Percentiles rank a stretch among this genome's conserved stretches.
Evolutionary conservation across 257 asterid genomes (phyloP).

Genomic region (Nicotiana noctiflora): DNA sequence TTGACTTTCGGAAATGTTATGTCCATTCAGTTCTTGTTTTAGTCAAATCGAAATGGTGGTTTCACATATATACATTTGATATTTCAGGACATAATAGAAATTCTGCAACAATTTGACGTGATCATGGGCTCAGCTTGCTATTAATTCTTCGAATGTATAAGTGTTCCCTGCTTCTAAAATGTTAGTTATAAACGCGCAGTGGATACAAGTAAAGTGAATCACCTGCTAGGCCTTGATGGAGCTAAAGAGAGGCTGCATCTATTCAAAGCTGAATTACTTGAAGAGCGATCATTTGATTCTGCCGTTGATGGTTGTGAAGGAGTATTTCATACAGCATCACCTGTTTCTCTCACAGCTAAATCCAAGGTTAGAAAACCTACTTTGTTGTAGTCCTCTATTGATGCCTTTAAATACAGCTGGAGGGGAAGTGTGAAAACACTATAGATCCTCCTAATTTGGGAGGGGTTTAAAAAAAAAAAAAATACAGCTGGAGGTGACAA

Average conservation of each 20-base stretch:
- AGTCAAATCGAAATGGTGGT: background rate
- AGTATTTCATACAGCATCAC: constrained; percentile 63
- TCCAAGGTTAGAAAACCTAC: constrained; percentile 31
- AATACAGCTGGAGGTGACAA: too few relatives aligned
- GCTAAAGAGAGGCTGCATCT: constrained; percentile 45
- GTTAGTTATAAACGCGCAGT: constrained; percentile 15
- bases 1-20: background rate
- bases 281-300: constrained; percentile 49
- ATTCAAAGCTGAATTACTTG: constrained; percentile 36
- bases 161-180: background rate
- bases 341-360: constrained; percentile 26
- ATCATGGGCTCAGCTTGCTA: background rate
- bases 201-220: constrained; percentile 39
- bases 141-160: too few relatives aligned
- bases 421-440: too few relatives aligned
- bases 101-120: background rate
- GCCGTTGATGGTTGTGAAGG: constrained; percentile 50
- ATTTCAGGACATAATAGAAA: background rate
- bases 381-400: too few relatives aligned
- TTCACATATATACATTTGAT: background rate
- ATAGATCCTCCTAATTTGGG: too few relatives aligned
- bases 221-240: constrained; percentile 49
- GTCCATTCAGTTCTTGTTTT: background rate
- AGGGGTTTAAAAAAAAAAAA: too few relatives aligned
- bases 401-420: too few relatives aligned